Conservation (phyloP, 2,329 filamentous ascomycete genomes). For the Colletotrichum sp. region DNA sequence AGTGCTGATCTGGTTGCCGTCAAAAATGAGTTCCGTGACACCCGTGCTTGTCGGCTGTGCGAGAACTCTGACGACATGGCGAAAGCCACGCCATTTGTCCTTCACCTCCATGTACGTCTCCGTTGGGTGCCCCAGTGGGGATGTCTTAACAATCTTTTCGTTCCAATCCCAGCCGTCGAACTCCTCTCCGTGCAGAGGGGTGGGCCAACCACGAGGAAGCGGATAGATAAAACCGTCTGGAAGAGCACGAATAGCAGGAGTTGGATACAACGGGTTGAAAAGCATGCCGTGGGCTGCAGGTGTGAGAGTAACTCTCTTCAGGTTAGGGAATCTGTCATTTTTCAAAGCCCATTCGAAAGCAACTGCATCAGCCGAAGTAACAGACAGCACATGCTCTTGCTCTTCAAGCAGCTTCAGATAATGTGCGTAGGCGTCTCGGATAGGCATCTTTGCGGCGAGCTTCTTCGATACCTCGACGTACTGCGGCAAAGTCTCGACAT, state of each 20-base stretch:
- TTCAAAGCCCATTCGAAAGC: slow-evolving; percentile 37
- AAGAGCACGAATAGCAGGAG: slow-evolving; percentile 46
- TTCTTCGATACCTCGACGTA: not conserved
- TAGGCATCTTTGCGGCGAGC: not conserved
- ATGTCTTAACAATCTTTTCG: not conserved
- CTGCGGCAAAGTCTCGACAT: not conserved
- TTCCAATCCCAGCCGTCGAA: not conserved
- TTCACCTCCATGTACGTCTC: slow-evolving; percentile 13
- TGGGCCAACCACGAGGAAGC: slow-evolving; percentile 36
- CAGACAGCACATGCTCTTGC: slow-evolving; percentile 32
- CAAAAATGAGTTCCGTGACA: slow-evolving; percentile 39
- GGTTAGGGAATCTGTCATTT: slow-evolving; percentile 33
- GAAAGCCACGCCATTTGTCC: slow-evolving; percentile 35
- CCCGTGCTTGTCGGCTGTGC: slow-evolving; percentile 8
- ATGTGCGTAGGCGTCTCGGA: slow-evolving; percentile 24
- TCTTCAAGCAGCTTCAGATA: slow-evolving; percentile 37
- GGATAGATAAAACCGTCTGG: slow-evolving; percentile 44
- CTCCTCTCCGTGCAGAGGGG: not conserved
- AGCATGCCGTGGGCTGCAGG: slow-evolving; percentile 41
- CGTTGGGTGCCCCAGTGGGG: not conserved
- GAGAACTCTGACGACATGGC: slow-evolving; percentile 29
- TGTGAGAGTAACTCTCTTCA: slow-evolving; percentile 43
- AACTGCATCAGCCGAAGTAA: slow-evolving; percentile 28
- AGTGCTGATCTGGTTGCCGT: slow-evolving; percentile 31
- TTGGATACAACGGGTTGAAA: slow-evolving; percentile 42